phyloP scores from a whole-genome alignment of 208 protist species.

The Angomonas deanei region DNA sequence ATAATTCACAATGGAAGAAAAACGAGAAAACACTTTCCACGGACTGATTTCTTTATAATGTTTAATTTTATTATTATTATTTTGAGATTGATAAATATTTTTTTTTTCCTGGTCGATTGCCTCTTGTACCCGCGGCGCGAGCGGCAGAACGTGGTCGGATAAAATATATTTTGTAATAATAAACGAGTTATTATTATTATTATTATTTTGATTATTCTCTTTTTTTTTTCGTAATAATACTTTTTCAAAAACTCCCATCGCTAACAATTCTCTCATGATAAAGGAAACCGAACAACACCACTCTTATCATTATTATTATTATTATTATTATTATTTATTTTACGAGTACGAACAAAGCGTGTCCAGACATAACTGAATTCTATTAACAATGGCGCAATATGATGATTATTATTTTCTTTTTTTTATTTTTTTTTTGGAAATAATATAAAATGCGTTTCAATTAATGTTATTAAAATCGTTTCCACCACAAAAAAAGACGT shows the following conservation, averaged over 20 bases:
- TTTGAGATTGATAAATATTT: background rate
- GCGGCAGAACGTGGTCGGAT: background rate
- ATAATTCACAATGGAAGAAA: background rate
- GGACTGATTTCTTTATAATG: background rate
- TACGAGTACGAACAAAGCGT: too few species aligned
- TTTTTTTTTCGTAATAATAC: background rate
- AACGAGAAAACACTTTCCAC: background rate
- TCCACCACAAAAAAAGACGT: background rate
- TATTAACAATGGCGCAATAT: background rate
- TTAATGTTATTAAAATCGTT: background rate
- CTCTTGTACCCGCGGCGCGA: background rate
- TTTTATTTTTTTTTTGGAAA: background rate
- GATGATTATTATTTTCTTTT: background rate
- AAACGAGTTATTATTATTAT: background rate
- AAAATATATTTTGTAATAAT: background rate
- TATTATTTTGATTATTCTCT: background rate
- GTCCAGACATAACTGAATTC: background rate
- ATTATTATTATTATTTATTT: too few species aligned
- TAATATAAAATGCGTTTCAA: background rate
- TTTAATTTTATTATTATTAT: conserved; percentile 1
- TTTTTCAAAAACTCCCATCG: background rate
- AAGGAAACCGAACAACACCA: too few species aligned
- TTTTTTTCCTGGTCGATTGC: background rate
- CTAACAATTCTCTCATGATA: background rate
- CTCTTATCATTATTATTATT: too few species aligned